Conservation (phyloP, 139 green algal genomes). For the Tetratostichococcus sp. region DNA sequence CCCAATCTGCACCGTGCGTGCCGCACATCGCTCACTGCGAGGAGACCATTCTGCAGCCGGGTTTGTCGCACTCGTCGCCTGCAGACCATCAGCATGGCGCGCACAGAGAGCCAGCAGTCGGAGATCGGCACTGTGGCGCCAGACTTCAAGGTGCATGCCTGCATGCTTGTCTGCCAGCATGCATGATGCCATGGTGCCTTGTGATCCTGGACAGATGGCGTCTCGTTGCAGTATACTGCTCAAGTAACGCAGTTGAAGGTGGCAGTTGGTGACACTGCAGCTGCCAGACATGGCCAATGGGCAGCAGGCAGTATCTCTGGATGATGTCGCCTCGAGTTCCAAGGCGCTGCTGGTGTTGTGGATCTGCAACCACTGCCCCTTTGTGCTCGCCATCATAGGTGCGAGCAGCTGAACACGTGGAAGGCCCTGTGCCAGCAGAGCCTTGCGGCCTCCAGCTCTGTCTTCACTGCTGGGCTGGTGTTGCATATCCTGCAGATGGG, state of each 20-base stretch:
- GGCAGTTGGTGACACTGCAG: background rate
- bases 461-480: too few species aligned
- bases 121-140: background rate
- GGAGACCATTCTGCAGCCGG: too few species aligned
- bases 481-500: conserved; percentile 14
- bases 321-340: background rate
- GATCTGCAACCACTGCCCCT: conserved; percentile 83
- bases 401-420: too few species aligned
- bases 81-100: background rate
- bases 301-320: background rate
- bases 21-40: too few species aligned
- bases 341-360: conserved; percentile 58
- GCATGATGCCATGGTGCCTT: too few species aligned
- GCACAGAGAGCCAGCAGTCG: background rate
- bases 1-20: too few species aligned
- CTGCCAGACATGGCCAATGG: background rate
- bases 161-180: too few species aligned
- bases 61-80: background rate
- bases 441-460: too few species aligned
- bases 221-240: too few species aligned
- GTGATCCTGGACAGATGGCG: too few species aligned
- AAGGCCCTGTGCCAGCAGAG: too few species aligned
- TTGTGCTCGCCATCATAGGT: conserved; percentile 68
- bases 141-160: conserved; percentile 4
- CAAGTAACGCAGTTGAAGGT: too few species aligned